A percentile compares a stretch with the other conserved stretches of the same genome.
Evolutionary conservation across 345 rosid species (phyloP).

Genomic region (Gossypium turneri): DNA sequence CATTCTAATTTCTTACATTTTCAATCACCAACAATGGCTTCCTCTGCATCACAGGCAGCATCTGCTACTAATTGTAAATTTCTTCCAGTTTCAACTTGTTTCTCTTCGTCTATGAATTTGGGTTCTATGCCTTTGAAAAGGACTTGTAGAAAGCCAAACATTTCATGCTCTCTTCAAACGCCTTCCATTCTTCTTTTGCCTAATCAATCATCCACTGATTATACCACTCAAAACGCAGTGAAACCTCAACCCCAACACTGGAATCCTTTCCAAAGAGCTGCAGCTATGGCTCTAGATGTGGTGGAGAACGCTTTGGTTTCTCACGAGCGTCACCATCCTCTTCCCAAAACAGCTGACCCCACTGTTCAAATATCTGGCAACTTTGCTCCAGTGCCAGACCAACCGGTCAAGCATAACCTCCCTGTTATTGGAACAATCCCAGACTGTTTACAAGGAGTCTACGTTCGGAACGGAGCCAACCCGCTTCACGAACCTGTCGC

Average conservation of each 20-base stretch:
- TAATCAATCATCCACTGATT: constrained; percentile 21
- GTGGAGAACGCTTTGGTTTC: constrained; percentile 53
- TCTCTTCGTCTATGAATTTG: not conserved
- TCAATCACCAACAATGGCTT: not conserved
- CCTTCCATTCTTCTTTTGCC: constrained; percentile 52
- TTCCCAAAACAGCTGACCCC: constrained; percentile 77
- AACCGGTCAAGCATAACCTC: constrained; percentile 45
- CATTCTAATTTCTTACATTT: not conserved
- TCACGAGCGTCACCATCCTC: constrained; percentile 52
- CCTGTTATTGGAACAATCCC: constrained; percentile 67
- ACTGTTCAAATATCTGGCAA: constrained; percentile 72
- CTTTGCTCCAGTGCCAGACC: constrained; percentile 74
- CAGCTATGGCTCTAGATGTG: constrained; percentile 50
- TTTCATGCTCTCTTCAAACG: constrained; percentile 48
- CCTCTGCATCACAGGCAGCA: not conserved
- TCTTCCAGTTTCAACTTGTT: not conserved
- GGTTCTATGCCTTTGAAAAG: not conserved
- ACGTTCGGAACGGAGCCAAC: constrained; percentile 81
- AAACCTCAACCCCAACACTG: constrained; percentile 24
- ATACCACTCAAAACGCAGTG: not conserved
- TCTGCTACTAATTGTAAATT: not conserved
- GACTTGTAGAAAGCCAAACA: not conserved
- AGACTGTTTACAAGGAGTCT: constrained; percentile 53
- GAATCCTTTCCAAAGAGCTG: constrained; percentile 57
- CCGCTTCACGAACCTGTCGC: constrained; percentile 79